phyloP scores from a whole-genome alignment of 768 basidiomycete species.

The Xerocomellus amylosporus region DNA sequence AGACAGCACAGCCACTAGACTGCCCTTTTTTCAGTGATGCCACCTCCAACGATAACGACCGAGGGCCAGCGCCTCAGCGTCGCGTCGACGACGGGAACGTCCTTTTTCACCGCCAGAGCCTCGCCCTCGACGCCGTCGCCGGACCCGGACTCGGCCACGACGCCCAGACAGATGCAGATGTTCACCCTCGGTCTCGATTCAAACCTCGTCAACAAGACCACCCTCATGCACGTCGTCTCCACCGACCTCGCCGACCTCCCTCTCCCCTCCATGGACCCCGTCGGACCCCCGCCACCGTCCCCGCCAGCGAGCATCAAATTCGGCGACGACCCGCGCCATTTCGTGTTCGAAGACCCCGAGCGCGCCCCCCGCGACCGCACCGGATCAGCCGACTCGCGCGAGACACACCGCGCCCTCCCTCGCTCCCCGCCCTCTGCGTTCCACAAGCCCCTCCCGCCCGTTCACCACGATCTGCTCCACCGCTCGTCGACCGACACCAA shows the following conservation, averaged over 20 bases:
- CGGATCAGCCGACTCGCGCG: constrained; percentile 32
- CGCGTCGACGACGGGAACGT: constrained; percentile 25
- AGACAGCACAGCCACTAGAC: neutral
- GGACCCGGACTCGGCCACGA: constrained; percentile 28
- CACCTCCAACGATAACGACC: neutral
- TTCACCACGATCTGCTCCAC: constrained; percentile 37
- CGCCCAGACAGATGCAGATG: constrained; percentile 29
- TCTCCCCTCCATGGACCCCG: neutral
- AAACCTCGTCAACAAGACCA: constrained; percentile 35
- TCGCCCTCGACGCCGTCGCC: constrained; percentile 25
- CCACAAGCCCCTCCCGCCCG: constrained; percentile 5
- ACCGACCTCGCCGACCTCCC: constrained; percentile 5
- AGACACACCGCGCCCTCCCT: too few relatives aligned
- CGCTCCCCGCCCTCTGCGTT: constrained; percentile 24
- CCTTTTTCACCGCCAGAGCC: constrained; percentile 28
- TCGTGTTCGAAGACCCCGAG: constrained; percentile 33
- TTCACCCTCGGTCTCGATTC: constrained; percentile 40
- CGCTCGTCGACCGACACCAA: constrained; percentile 54
- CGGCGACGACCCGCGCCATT: constrained; percentile 22
- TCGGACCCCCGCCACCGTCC: constrained; percentile 60
- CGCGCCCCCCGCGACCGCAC: constrained; percentile 26
- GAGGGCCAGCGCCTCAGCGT: constrained; percentile 23
- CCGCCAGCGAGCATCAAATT: constrained; percentile 43
- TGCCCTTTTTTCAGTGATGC: too few relatives aligned
- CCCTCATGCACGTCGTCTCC: constrained; percentile 34